Evolutionary conservation across 768 basidiomycete species (phyloP).

Genomic region (Gloeopeniophorella convolvens): DNA sequence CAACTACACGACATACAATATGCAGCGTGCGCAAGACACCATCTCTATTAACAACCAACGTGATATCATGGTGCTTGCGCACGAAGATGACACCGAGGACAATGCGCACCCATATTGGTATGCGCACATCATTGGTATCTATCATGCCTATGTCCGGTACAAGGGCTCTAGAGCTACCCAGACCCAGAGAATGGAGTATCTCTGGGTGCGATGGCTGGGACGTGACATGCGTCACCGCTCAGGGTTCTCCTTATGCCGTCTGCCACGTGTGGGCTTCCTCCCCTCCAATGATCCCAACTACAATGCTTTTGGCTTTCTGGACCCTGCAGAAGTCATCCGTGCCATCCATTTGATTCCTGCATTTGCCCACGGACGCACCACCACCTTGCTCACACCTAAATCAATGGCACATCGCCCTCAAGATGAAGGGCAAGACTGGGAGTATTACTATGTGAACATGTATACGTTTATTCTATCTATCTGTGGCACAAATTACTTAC

Average conservation of each 20-base stretch:
- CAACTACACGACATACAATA: constrained; percentile 40
- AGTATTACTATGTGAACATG: constrained; percentile 25
- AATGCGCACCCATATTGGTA: constrained; percentile 26
- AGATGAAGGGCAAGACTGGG: constrained; percentile 21
- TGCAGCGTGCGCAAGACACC: constrained; percentile 35
- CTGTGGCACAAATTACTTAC: too few species aligned
- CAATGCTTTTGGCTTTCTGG: constrained; percentile 28
- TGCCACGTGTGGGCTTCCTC: constrained; percentile 24
- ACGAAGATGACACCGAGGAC: constrained; percentile 3
- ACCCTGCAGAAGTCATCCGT: constrained; percentile 26
- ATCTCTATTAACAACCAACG: constrained; percentile 34
- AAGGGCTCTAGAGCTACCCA: constrained; percentile 30
- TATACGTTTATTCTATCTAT: constrained; percentile 6
- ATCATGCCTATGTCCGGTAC: constrained; percentile 25
- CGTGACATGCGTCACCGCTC: not conserved
- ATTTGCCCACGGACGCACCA: constrained; percentile 20
- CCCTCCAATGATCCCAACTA: constrained; percentile 7
- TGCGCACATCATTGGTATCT: constrained; percentile 25
- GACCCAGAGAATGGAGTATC: not conserved
- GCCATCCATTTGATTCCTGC: constrained; percentile 28
- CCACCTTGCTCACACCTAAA: not conserved
- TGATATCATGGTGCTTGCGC: constrained; percentile 28
- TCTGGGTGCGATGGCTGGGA: constrained; percentile 6
- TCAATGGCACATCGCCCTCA: not conserved
- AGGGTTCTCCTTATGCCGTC: constrained; percentile 3